Evolutionary conservation across 2,329 filamentous ascomycete genomes (phyloP), one percentile per base, ranked within the genome.

Genomic region (Aspergillus ibericus): DNA sequence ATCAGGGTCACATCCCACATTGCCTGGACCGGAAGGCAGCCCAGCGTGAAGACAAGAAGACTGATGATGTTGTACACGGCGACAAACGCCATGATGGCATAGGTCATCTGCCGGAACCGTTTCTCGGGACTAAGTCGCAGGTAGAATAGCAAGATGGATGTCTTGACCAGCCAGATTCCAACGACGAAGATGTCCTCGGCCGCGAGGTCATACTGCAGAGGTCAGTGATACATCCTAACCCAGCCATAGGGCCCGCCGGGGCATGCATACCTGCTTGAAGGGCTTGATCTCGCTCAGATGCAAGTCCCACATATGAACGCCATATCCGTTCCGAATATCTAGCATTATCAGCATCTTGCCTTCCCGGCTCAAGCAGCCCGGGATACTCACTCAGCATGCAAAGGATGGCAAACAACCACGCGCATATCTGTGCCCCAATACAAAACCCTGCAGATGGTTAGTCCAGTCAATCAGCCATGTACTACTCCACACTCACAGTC

Each of bases 151-250:
- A 64, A 56, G 35, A 64, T 64, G 15, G 63, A 59, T 5, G 59
- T 64, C 36, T 64, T 64, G 49, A 64, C 61, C 27, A 65, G 57
- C 60, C 60, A 62, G 47, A 62, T 53, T 3, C 60, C 60, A 20
- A 62, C 54, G 0, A 56, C 60, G 47, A 52, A 64, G 22, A 62
- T 18, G 34, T 56, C 60, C 34, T 62, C 58, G 34, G 52, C 61
- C 7, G 57, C 61, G 8, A 62, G 55, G 18, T 62, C 60, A 29
- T 60, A 53, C 60, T 62, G 29, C 10, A 35, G 2, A 5, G 2
- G 4, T 35, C 8, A 36, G 32, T 36, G 8, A 18, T 5, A 7
- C 2, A 9, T 2, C 9, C 29, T 32, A 32, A 8, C 29, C 29
- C 2, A 10, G 7, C 7, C 2, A 10, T 2, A 10, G 29, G 29